Base-by-base conservation (phyloP, 23 red algal genomes). In the Gracilaria domingensis region DNA sequence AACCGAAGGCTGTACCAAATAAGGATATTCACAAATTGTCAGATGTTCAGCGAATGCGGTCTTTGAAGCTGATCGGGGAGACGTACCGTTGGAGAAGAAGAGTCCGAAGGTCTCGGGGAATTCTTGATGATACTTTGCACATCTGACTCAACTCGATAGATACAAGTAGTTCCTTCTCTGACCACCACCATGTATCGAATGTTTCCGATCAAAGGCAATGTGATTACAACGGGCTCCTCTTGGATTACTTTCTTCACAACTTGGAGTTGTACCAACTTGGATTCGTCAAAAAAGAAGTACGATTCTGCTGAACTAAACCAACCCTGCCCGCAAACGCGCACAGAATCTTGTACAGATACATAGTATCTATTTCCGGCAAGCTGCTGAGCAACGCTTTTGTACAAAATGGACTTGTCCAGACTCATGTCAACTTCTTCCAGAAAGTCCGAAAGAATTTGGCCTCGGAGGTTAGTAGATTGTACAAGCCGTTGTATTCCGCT, bases 141-240 rank as follows among this genome's bases (percentile, higher is more conserved):
- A 69, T 90, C 87, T 20, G 59, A 53, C 49, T 90, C 74, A 16
- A 90, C 87, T 16, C 87, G 87, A 50, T 90, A 90, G 38, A 90
- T 90, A 35, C 87, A 90, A 0, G 87, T 90, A 75, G 56, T 80
- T 44, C 73, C 87, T 55, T 80, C 76, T 36, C 55, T 64, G 45
- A 81, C 87, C 1, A 74, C 71, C n/a, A 90, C 60, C 87, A 90
- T 90, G 62, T 90, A 90, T 44, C 87, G 87, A 90, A 90, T 90
- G 30, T 81, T 90, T 37, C 51, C 87, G 3, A 79, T 80, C 4
- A 90, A 57, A 29, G 87, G 87, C 25, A 90, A 29, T 11, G 74
- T 80, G 32, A 90, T 40, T 60, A 65, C 29, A 33, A 56, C 59
- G 23, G 87, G 87, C 11, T 67, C 49, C 12, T 39, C 73, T 26